Evolutionary conservation across 345 rosid genomes (phyloP).

Genomic region (Boechera stricta): DNA sequence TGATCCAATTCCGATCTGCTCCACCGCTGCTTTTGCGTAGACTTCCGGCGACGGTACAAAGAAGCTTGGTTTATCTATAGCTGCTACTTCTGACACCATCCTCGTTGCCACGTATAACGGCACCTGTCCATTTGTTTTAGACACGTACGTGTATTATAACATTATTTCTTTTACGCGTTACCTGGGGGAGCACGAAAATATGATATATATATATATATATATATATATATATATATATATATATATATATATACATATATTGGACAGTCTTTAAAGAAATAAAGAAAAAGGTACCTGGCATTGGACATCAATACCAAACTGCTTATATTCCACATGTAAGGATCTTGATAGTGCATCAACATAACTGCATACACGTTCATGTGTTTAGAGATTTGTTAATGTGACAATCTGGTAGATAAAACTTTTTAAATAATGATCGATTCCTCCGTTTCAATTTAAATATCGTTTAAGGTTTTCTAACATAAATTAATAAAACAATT

Average conservation of each 20-base stretch:
- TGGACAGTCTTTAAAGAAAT: background rate
- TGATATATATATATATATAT: background rate
- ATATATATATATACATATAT: too few relatives aligned
- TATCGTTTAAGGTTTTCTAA: too few relatives aligned
- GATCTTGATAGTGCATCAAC: conserved; percentile 78
- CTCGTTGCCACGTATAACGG: conserved; percentile 85
- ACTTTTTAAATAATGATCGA: too few relatives aligned
- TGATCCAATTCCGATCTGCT: conserved; percentile 61
- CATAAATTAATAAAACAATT: too few relatives aligned
- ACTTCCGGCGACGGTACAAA: conserved; percentile 65
- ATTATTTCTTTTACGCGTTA: background rate
- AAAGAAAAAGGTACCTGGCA: conserved; percentile 66
- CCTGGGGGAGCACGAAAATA: background rate
- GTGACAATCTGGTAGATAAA: background rate
- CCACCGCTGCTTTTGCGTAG: conserved; percentile 64
- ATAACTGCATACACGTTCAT: conserved; percentile 52
- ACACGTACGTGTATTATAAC: background rate
- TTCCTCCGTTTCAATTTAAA: too few relatives aligned
- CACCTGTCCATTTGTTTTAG: conserved; percentile 49
- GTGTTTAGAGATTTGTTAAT: background rate
- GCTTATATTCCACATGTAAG: conserved; percentile 70
- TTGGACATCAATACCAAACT: conserved; percentile 73
- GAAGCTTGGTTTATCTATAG: conserved; percentile 53
- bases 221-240: too few relatives aligned
- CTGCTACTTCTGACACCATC: conserved; percentile 68